Base-by-base conservation (phyloP, 208 protist species). In the Strigomonas galati region DNA sequence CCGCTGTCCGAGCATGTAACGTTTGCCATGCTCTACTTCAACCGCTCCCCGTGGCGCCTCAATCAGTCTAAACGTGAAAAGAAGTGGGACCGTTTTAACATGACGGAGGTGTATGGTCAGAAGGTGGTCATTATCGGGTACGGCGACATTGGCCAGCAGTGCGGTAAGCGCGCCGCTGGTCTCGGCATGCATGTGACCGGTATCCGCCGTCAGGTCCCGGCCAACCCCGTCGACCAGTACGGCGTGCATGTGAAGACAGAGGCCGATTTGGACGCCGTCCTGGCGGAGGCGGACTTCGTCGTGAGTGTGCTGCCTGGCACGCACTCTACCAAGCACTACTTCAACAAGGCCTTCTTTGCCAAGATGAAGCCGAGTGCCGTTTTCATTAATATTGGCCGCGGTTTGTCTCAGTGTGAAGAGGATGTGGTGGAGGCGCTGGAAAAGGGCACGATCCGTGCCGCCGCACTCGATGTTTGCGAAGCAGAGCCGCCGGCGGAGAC, bases 351-450 rank as follows among this genome's bases (percentile, higher is more conserved):
- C 43, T 51, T 80, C 60, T 94, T 96, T 65, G 58, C 62, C 40
- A 72, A 79, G 51, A 96, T 96, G 91, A 88, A 89, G 82, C 79
- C 72, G 68, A 79, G 52, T 23, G 84, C 83, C 21, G 69, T 91
- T 30, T 94, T 91, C 81, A 91, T 96, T 77, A 94, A 89, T 67
- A 93, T 94, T 66, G 88, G 91, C 46, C 79, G 91, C 6, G 91
- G 91, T 51, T 44, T 66, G 56, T 86, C 84, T 31, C 81, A 89
- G 66, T 70, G 71, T 51, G 91, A 94, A 54, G 72, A 60, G 9
- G 86, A 90, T 63, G 56, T 96, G 23, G 48, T 69, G n/a, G 67
- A 78, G 26, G 91, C 87, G 19, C 72, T 96, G 19, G 61, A 83
- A 15, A 69, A 55, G 1, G 79, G 75, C 46, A 69, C 68, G n/a